These are phyloP conservation scores for Melampsora abietis-canadensis DNA, from an alignment of 1,284 basidiomycete species.

Conservation along the genomic window DNA sequence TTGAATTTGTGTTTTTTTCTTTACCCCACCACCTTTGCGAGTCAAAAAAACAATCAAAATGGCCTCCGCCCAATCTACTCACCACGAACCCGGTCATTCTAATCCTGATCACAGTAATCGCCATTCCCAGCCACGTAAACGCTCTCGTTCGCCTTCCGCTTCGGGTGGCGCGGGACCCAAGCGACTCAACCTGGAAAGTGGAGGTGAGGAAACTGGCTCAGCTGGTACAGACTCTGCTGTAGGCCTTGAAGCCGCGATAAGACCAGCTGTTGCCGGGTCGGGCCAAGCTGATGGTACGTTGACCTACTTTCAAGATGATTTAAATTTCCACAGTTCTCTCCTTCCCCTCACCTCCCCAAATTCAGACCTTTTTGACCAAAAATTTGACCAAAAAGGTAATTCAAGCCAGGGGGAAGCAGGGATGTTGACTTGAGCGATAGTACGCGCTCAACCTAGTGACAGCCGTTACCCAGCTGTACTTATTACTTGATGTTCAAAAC, in stretches of 20 bases:
- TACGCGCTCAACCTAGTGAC: no score
- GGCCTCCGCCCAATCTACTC: not conserved
- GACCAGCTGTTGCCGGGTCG: not conserved
- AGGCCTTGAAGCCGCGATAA: conserved; percentile 10
- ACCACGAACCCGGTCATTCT: conserved; percentile 6
- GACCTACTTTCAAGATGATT: not conserved
- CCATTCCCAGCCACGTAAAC: conserved; percentile 14
- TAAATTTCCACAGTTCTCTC: not conserved
- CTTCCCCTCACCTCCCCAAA: not conserved
- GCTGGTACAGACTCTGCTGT: not conserved
- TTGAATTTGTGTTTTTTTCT: not conserved
- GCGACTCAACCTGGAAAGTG: conserved; percentile 14
- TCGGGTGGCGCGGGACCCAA: conserved; percentile 13
- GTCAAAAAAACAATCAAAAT: conserved; percentile 14
- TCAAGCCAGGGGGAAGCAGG: conserved; percentile 8
- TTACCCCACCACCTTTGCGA: not conserved
- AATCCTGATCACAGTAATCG: not conserved
- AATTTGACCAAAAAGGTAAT: conserved; percentile 11
- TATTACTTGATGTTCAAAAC: not conserved
- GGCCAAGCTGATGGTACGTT: conserved; percentile 1
- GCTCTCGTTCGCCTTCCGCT: conserved; percentile 18
- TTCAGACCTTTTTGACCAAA: conserved; percentile 4
- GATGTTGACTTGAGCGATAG: not conserved
- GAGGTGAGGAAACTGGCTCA: not conserved
- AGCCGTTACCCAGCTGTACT: not conserved